Evolutionary conservation across 2,329 filamentous ascomycete genomes (phyloP).

Genomic region (Pseudogymnoascus sp.): DNA sequence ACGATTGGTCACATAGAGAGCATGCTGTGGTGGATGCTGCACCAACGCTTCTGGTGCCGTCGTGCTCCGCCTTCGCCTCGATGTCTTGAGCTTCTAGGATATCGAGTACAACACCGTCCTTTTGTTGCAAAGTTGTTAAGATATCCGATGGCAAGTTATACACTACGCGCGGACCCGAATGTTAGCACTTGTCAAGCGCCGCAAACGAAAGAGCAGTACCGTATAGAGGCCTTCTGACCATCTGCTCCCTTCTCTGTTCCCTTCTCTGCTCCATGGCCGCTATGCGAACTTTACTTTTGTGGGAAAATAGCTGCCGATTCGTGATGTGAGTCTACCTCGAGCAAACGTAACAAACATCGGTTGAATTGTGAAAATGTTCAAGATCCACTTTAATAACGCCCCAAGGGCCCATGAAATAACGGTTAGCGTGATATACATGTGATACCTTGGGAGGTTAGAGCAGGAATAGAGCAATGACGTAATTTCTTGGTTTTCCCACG

Average conservation of each 20-base stretch:
- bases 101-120: conserved; percentile 20
- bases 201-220: conserved; percentile 28
- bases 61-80: background rate
- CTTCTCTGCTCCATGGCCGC: conserved; percentile 18
- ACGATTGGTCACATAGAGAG: conserved; percentile 69
- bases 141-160: conserved; percentile 33
- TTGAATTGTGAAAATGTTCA: background rate
- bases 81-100: background rate
- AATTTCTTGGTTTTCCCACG: background rate
- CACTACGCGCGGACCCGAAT: conserved; percentile 21
- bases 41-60: background rate
- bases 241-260: conserved; percentile 33
- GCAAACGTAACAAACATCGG: conserved; percentile 8
- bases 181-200: conserved; percentile 21
- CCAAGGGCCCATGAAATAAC: background rate
- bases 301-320: background rate
- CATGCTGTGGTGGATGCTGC: conserved; percentile 64
- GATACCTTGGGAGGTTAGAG: conserved; percentile 8
- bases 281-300: background rate
- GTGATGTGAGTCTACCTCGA: background rate
- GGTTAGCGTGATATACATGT: conserved; percentile 1
- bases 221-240: conserved; percentile 36
- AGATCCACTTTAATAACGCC: background rate
- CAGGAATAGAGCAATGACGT: background rate
- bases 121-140: conserved; percentile 30